Evolutionary conservation across 2,329 filamentous ascomycete species (phyloP).

Genomic region (Xylaria sp.): DNA sequence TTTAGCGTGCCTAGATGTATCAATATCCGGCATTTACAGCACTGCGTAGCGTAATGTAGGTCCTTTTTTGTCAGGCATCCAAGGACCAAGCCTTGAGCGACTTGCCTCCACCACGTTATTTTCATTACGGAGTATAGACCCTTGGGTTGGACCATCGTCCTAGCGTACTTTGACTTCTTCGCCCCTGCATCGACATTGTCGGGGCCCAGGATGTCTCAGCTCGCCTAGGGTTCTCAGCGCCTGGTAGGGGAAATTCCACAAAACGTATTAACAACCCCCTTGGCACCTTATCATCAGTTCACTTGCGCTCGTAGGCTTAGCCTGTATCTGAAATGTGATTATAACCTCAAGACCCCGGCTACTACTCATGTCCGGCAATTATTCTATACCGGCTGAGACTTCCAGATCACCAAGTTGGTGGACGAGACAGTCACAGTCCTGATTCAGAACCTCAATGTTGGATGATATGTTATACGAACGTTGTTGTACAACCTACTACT

Average conservation of each 20-base stretch:
- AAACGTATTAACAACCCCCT: not conserved
- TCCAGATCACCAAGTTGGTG: not conserved
- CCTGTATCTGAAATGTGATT: not conserved
- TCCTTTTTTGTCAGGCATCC: not conserved
- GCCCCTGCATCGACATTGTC: constrained; percentile 13
- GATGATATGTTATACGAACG: not conserved
- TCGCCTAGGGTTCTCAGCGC: constrained; percentile 23
- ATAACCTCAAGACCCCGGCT: not conserved
- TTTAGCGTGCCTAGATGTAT: not conserved
- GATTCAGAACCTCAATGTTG: no score
- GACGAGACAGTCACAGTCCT: not conserved
- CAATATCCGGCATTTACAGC: not conserved
- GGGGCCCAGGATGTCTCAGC: constrained; percentile 29
- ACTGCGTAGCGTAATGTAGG: not conserved
- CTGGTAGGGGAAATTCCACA: not conserved
- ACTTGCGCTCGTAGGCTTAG: not conserved
- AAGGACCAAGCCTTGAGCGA: not conserved
- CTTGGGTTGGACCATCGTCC: constrained; percentile 9
- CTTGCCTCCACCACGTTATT: constrained; percentile 16
- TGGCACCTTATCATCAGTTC: not conserved
- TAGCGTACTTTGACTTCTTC: not conserved
- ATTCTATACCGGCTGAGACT: not conserved
- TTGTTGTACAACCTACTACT: not conserved
- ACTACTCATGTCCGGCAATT: not conserved
- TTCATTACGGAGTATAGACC: not conserved